Evolutionary conservation across 306 rosid species (phyloP), one percentile per base, ranked within the genome.

Genomic region (Prunus armeniaca): DNA sequence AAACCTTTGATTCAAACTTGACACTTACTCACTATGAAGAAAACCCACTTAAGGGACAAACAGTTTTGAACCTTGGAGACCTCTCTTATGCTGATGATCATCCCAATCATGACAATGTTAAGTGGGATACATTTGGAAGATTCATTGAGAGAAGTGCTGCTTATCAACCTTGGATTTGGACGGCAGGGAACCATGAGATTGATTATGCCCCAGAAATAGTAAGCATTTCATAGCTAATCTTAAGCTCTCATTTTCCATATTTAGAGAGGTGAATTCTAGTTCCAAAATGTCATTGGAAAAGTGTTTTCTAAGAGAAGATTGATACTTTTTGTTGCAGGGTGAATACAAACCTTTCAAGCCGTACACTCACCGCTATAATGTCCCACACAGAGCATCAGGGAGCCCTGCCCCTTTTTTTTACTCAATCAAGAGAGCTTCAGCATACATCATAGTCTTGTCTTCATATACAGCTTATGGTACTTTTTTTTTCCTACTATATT

Each of bases 141-240:
- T 91, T 91, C 28, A 13, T 69, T 5, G 98, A 93, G 82, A 90
- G 93, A 77, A 91, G 93, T 63, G 65, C 13, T 75, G 98, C 98
- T 72, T 93, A 91, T 90, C 97, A 93, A 86, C 96, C 98, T 14
- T 93, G 98, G 98, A 86, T 91, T 69, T 91, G 97, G 97, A 89
- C 97, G 6, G 90, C 88, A 27, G 98, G 98, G 30, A 93, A 93
- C 76, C 98, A 93, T 74, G 97, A 93, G 72, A 50, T 93, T 69
- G 97, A 91, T 81, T 88, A 81, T 68, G 92, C 66, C 19, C 93
- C 96, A 4, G 84, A 87, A 72, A 80, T 93, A 60, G 98, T 93
- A 84, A 88, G 88, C 24, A 43, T 81, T 55, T 62, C 46, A n/a
- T 45, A 1, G 8, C 6, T 27, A 28, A 20, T n/a, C 51, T 9